A percentile compares a stretch with the other conserved stretches of the same genome.
Evolutionary conservation across 306 rosid genomes (phyloP).

Genomic region (Dryas drummondii): DNA sequence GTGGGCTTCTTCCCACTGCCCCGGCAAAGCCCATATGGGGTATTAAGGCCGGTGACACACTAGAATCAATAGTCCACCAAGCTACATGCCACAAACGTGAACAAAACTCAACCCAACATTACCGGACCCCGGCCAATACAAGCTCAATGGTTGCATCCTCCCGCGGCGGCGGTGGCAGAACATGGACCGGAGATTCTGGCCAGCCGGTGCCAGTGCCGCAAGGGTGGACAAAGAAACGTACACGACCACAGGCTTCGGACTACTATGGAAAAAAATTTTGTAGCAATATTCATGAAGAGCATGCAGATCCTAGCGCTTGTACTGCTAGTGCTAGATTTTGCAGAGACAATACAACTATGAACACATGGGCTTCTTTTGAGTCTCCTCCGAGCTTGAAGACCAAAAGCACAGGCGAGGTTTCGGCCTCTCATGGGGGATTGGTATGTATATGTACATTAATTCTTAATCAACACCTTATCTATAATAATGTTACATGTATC

Average conservation of each 20-base stretch:
- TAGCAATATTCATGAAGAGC: constrained; percentile 29
- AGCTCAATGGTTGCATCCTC: constrained; percentile 32
- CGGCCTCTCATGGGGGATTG: constrained; percentile 42
- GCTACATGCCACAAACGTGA: constrained; percentile 41
- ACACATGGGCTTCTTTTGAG: constrained; percentile 55
- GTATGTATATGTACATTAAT: background rate
- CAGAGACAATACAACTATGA: constrained; percentile 41
- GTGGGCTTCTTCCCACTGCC: constrained; percentile 36
- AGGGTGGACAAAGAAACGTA: constrained; percentile 26
- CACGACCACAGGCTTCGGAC: constrained; percentile 36
- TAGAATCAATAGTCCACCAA: constrained; percentile 65
- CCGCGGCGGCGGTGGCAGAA: background rate
- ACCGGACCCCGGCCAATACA: constrained; percentile 12
- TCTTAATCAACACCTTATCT: background rate
- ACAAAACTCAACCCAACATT: constrained; percentile 17
- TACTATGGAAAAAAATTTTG: constrained; percentile 22
- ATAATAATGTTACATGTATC: background rate
- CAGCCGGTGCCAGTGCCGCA: background rate
- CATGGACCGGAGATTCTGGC: constrained; percentile 23
- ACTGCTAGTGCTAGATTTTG: constrained; percentile 36
- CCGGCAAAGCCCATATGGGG: constrained; percentile 48
- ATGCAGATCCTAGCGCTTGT: constrained; percentile 35
- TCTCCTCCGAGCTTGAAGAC: constrained; percentile 44
- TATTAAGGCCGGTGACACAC: constrained; percentile 45
- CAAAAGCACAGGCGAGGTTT: constrained; percentile 50